Evolutionary conservation across 495 filamentous ascomycete genomes (phyloP).

Genomic region (Xeromyces bisporus): DNA sequence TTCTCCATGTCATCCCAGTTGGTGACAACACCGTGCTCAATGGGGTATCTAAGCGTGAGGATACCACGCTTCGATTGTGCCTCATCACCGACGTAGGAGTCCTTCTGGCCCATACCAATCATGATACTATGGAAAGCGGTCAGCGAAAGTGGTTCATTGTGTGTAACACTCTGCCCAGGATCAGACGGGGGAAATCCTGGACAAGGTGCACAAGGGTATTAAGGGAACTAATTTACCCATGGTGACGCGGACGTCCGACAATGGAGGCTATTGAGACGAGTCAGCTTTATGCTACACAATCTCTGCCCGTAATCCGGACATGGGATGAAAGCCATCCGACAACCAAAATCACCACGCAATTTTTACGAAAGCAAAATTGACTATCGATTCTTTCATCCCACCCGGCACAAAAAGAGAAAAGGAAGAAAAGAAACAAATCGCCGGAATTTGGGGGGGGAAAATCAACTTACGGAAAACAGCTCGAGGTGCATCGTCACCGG

Average conservation of each 20-base stretch:
- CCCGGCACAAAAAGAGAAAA: conserved; percentile 3
- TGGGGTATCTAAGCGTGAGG: conserved; percentile 95
- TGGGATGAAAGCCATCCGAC: too few relatives aligned
- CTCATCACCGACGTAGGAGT: conserved; percentile 99
- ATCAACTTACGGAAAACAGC: conserved; percentile 97
- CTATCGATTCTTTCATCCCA: too few relatives aligned
- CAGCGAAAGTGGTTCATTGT: too few relatives aligned
- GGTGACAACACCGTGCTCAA: conserved; percentile 99
- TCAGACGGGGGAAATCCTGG: too few relatives aligned
- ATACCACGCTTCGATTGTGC: conserved; percentile 99
- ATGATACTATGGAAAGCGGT: conserved; percentile 61
- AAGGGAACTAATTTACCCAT: conserved; percentile 64
- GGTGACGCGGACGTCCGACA: conserved; percentile 97
- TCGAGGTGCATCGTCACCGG: conserved; percentile 98
- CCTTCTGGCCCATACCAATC: conserved; percentile 99
- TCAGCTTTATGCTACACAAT: conserved; percentile 11
- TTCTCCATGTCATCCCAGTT: conserved; percentile 99
- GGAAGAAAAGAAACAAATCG: conserved; percentile 1
- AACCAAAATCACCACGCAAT: too few relatives aligned
- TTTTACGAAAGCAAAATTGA: conserved; percentile 5
- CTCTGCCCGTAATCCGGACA: too few relatives aligned
- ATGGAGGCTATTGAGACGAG: conserved; percentile 59
- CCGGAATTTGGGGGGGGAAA: conserved; percentile 8
- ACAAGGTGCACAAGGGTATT: too few relatives aligned
- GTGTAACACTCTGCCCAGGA: too few relatives aligned